Conservation (phyloP, 106 monocot species). For the Ottelia alismoides region DNA sequence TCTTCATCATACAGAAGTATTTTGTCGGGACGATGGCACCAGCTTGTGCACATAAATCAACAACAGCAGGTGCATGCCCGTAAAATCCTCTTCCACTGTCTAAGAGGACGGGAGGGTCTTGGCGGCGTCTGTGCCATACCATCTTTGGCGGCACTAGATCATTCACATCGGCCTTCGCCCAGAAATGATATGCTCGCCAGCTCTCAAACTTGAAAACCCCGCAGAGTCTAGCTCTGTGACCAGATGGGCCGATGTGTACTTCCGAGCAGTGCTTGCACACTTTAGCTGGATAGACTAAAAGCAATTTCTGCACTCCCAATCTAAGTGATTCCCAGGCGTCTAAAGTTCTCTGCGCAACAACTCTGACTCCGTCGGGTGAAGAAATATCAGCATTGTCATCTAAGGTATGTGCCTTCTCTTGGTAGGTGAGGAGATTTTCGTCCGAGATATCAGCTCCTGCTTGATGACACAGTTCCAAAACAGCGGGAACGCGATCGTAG, state of each 20-base stretch:
- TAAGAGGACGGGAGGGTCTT: constrained; percentile 47
- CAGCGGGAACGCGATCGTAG: constrained; percentile 48
- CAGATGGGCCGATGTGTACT: constrained; percentile 69
- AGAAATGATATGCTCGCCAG: constrained; percentile 62
- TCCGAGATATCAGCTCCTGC: constrained; percentile 50
- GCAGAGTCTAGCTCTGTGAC: constrained; percentile 64
- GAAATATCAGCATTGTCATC: neutral
- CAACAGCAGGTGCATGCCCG: constrained; percentile 77
- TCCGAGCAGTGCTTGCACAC: constrained; percentile 67
- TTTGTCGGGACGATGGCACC: constrained; percentile 59
- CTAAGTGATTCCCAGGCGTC: constrained; percentile 74
- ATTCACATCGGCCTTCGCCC: constrained; percentile 64
- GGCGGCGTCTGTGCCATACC: constrained; percentile 70
- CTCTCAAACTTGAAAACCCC: constrained; percentile 64
- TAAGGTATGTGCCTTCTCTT: neutral
- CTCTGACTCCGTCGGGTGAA: constrained; percentile 9
- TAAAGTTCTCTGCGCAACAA: constrained; percentile 41
- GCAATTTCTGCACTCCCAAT: constrained; percentile 48
- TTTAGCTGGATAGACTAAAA: constrained; percentile 57
- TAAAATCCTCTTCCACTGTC: constrained; percentile 58
- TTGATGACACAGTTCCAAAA: constrained; percentile 71
- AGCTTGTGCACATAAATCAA: constrained; percentile 62
- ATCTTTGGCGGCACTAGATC: constrained; percentile 57
- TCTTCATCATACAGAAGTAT: constrained; percentile 67
- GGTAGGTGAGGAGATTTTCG: neutral